Evolutionary conservation across 2,329 filamentous ascomycete genomes (phyloP).

Genomic region (Talaromyces sp.): DNA sequence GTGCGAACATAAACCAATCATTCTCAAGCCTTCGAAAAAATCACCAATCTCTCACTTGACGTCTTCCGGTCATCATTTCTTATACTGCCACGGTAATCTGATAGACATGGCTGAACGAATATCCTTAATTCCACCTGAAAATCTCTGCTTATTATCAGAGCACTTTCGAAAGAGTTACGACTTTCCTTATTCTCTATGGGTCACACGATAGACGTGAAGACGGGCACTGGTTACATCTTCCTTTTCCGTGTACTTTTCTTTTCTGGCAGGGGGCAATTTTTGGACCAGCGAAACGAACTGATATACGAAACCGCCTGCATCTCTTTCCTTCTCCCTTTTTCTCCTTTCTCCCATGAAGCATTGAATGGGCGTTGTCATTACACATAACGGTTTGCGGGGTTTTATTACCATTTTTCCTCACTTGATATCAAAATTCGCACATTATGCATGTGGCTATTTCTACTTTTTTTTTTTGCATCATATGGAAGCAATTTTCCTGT

Average conservation of each 20-base stretch:
- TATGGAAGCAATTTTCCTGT: conserved; percentile 4
- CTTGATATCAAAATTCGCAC: conserved; percentile 19
- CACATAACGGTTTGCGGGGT: conserved; percentile 9
- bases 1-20: conserved; percentile 32
- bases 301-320: conserved; percentile 9
- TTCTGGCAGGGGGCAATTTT: conserved; percentile 1
- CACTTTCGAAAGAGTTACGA: conserved; percentile 39
- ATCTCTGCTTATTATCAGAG: conserved; percentile 9
- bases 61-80: conserved; percentile 15
- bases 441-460: conserved; percentile 17
- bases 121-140: conserved; percentile 8
- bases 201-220: conserved; percentile 40
- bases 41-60: background rate
- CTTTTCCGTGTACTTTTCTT: conserved; percentile 19
- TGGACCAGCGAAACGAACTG: background rate
- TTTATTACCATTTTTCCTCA: conserved; percentile 16
- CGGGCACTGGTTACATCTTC: conserved; percentile 24
- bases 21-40: background rate
- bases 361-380: conserved; percentile 17
- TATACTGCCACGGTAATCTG: conserved; percentile 17
- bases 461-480: conserved; percentile 15
- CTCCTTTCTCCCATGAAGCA: conserved; percentile 16
- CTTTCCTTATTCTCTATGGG: conserved; percentile 31
- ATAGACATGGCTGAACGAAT: conserved; percentile 9
- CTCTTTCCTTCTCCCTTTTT: conserved; percentile 2